Evolutionary conservation across 495 filamentous ascomycete species (phyloP).

Genomic region (Letharia columbiana): DNA sequence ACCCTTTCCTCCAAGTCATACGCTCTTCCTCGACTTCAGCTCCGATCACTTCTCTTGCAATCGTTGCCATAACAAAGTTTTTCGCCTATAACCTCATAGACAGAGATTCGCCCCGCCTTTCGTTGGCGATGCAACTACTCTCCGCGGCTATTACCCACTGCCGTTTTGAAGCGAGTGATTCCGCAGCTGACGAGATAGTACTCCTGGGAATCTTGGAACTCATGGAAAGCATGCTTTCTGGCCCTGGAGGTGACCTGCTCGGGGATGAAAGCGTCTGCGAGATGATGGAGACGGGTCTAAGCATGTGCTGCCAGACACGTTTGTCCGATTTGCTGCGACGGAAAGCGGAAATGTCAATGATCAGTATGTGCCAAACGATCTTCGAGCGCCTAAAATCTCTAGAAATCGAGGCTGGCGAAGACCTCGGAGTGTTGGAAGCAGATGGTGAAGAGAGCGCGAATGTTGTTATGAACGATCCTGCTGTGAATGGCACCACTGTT

Average conservation of each 20-base stretch:
- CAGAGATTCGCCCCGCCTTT: slow-evolving; percentile 69
- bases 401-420: slow-evolving; percentile 58
- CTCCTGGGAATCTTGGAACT: slow-evolving; percentile 86
- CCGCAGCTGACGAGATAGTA: slow-evolving; percentile 90
- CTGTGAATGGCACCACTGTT: slow-evolving; percentile 62
- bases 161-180: slow-evolving; percentile 92
- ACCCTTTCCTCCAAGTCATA: slow-evolving; percentile 95
- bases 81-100: slow-evolving; percentile 89
- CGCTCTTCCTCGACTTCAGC: slow-evolving; percentile 94
- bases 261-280: slow-evolving; percentile 97
- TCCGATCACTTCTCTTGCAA: slow-evolving; percentile 86
- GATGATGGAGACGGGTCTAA: slow-evolving; percentile 98
- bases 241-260: slow-evolving; percentile 80
- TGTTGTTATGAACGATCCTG: slow-evolving; percentile 77
- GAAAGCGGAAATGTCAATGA: slow-evolving; percentile 94
- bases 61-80: slow-evolving; percentile 96
- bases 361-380: slow-evolving; percentile 96
- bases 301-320: slow-evolving; percentile 91
- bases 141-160: slow-evolving; percentile 96
- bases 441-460: slow-evolving; percentile 49
- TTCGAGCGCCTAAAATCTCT: slow-evolving; percentile 86
- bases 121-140: slow-evolving; percentile 87
- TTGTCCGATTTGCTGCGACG: slow-evolving; percentile 84
- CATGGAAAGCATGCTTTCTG: slow-evolving; percentile 95
- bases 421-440: slow-evolving; percentile 48